phyloP scores from a whole-genome alignment of 106 monocot genomes.

The Vanilla planifolia region DNA sequence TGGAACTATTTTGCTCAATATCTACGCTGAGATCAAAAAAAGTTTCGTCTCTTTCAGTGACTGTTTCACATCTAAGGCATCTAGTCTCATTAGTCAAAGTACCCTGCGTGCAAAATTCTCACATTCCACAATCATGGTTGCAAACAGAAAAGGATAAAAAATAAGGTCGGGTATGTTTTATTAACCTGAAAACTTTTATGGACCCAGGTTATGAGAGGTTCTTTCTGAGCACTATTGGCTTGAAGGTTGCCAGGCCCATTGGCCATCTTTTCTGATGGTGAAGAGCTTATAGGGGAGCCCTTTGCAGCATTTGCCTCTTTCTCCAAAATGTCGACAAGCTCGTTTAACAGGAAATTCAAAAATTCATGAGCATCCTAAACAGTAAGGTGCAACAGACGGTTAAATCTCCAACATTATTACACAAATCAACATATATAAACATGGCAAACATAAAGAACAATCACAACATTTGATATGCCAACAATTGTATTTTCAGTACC shows the following conservation, averaged over 20 bases:
- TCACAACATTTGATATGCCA: too few species aligned
- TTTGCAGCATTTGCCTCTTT: constrained; percentile 34
- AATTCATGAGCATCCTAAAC: constrained; percentile 52
- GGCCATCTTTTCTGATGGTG: constrained; percentile 15
- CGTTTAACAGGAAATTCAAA: constrained; percentile 47
- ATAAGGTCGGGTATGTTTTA: neutral
- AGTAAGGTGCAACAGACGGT: too few species aligned
- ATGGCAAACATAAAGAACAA: too few species aligned
- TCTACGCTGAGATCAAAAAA: constrained; percentile 56
- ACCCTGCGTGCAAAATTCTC: constrained; percentile 23
- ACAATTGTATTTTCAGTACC: too few species aligned
- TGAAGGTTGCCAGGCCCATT: constrained; percentile 23
- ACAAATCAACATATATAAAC: too few species aligned
- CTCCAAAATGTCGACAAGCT: constrained; percentile 44
- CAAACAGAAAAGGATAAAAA: neutral
- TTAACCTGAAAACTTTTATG: constrained; percentile 50
- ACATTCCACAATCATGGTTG: neutral
- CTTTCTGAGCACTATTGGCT: constrained; percentile 28
- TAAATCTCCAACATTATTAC: too few species aligned
- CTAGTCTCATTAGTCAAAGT: constrained; percentile 56
- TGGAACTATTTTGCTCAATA: constrained; percentile 59
- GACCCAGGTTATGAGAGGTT: constrained; percentile 37
- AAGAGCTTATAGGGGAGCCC: constrained; percentile 20
- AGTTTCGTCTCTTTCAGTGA: constrained; percentile 52
- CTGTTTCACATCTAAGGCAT: constrained; percentile 54